Conservation (phyloP, 2,329 filamentous ascomycete genomes). For the Stemphylium vesicarium region DNA sequence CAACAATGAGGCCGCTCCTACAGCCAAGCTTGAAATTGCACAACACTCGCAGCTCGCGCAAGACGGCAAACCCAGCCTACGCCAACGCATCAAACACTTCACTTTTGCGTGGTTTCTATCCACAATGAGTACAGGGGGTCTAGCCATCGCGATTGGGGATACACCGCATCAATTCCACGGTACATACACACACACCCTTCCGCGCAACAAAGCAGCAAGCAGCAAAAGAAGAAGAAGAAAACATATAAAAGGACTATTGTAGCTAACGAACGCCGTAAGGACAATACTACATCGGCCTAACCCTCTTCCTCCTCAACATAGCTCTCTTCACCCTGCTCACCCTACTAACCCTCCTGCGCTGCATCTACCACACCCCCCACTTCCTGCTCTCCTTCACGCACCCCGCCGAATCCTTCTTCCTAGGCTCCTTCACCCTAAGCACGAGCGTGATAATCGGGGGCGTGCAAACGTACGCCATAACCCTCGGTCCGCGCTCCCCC, state of each 20-base stretch:
- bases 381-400: constrained; percentile 53
- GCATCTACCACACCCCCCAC: constrained; percentile 48
- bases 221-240: background rate
- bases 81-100: constrained; percentile 44
- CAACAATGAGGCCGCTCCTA: background rate
- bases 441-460: constrained; percentile 47
- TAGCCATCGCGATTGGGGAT: constrained; percentile 51
- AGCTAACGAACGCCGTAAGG: too few relatives aligned
- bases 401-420: constrained; percentile 57
- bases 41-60: background rate
- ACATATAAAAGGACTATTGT: too few relatives aligned
- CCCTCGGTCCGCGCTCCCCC: constrained; percentile 36
- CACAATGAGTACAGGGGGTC: constrained; percentile 56
- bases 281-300: constrained; percentile 57
- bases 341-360: constrained; percentile 45
- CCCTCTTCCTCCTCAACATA: constrained; percentile 58
- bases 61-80: constrained; percentile 16
- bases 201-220: background rate
- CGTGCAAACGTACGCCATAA: constrained; percentile 43
- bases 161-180: constrained; percentile 50
- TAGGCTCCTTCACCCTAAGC: constrained; percentile 50
- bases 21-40: background rate
- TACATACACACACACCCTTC: constrained; percentile 1
- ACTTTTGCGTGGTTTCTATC: constrained; percentile 56
- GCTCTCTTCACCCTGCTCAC: constrained; percentile 48